Conservation (phyloP, 768 basidiomycete species). For the Arthromyces matolae region DNA sequence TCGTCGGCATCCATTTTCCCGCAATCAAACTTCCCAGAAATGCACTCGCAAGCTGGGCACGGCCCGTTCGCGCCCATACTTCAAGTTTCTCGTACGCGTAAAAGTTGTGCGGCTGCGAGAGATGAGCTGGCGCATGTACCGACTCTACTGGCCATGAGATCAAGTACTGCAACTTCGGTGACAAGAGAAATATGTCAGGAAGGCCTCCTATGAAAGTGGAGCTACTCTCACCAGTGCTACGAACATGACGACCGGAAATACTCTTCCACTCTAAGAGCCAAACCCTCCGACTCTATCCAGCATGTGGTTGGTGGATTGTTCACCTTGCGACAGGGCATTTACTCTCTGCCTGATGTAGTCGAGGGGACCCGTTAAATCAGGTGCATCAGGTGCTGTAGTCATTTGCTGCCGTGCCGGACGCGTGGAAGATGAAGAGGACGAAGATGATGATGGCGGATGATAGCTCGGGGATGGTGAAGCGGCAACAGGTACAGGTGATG, state of each 20-base stretch:
- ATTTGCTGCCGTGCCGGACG: conserved; percentile 25
- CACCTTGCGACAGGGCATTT: conserved; percentile 57
- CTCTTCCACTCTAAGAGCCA: conserved; percentile 32
- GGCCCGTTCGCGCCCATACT: conserved; percentile 74
- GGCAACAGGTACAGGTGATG: background rate
- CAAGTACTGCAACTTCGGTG: conserved; percentile 77
- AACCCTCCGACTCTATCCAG: conserved; percentile 59
- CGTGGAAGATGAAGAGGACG: conserved; percentile 34
- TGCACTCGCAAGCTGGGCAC: conserved; percentile 72
- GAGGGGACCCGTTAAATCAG: conserved; percentile 53
- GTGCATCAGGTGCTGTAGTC: conserved; percentile 39
- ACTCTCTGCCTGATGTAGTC: conserved; percentile 57
- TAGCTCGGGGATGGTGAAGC: conserved; percentile 29
- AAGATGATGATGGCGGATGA: background rate
- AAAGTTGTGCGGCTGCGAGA: conserved; percentile 68
- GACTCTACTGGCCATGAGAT: conserved; percentile 71
- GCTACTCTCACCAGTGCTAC: conserved; percentile 21
- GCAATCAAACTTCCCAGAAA: conserved; percentile 69
- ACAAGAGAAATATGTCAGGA: conserved; percentile 40
- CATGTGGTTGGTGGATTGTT: conserved; percentile 54
- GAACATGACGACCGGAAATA: conserved; percentile 30
- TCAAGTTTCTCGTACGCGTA: conserved; percentile 79
- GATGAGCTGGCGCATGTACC: conserved; percentile 71
- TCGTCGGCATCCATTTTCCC: conserved; percentile 69
- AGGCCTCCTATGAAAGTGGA: conserved; percentile 23